Conservation (phyloP, 2,329 filamentous ascomycete species). For the Colletotrichum musae region DNA sequence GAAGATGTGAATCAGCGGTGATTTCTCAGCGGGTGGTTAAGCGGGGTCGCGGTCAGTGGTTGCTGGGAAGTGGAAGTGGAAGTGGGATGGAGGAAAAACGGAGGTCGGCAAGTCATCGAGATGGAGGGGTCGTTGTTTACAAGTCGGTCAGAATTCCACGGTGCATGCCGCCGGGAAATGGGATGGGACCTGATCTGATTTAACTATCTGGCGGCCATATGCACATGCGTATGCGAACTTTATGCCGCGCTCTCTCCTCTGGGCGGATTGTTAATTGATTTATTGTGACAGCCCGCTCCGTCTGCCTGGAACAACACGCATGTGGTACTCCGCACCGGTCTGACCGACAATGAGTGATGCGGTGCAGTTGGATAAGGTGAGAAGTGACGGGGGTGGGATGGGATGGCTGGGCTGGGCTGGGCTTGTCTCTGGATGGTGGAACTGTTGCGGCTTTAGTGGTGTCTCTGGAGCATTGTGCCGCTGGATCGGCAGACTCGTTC, state of each 20-base stretch:
- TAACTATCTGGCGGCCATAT: not conserved
- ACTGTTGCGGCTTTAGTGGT: constrained; percentile 4
- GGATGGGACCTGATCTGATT: not conserved
- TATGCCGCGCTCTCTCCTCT: not conserved
- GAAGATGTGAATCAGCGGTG: constrained; percentile 3
- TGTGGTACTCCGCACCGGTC: constrained; percentile 2
- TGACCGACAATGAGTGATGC: constrained; percentile 17
- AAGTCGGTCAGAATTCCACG: constrained; percentile 14
- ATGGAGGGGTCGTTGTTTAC: constrained; percentile 24
- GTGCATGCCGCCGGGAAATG: constrained; percentile 31
- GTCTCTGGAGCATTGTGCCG: not conserved
- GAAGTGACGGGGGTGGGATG: constrained; percentile 34
- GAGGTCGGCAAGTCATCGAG: constrained; percentile 13
- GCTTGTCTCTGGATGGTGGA: constrained; percentile 5
- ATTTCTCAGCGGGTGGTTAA: constrained; percentile 30
- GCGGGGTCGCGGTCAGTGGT: constrained; percentile 7
- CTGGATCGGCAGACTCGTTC: constrained; percentile 35
- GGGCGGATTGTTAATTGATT: constrained; percentile 1
- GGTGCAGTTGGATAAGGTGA: constrained; percentile 28
- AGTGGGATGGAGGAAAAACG: not conserved
- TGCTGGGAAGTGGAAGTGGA: constrained; percentile 8
- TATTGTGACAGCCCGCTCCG: constrained; percentile 11
- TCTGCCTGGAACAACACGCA: constrained; percentile 12
- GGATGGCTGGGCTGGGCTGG: constrained; percentile 27
- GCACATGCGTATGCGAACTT: constrained; percentile 8